Evolutionary conservation across 306 rosid species (phyloP).

Genomic region (Leucaena leucocephala): DNA sequence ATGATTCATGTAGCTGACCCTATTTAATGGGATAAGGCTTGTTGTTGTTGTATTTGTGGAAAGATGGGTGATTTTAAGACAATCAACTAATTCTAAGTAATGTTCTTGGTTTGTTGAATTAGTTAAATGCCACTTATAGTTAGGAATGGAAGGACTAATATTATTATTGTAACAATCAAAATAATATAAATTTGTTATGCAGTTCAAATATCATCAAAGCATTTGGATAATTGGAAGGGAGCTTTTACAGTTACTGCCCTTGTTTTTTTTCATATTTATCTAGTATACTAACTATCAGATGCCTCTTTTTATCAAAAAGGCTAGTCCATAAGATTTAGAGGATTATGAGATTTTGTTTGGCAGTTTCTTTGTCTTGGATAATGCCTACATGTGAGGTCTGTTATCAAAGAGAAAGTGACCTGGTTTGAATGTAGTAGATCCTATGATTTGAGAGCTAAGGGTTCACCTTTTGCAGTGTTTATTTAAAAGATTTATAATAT

Average conservation of each 20-base stretch:
- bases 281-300: background rate
- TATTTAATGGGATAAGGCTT: too few species aligned
- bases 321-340: background rate
- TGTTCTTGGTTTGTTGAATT: background rate
- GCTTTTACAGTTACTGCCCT: background rate
- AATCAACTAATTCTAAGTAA: too few species aligned
- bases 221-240: background rate
- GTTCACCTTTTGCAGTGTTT: background rate
- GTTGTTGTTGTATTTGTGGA: background rate
- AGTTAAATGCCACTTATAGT: background rate
- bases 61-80: background rate
- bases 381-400: constrained; percentile 9
- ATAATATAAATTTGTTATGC: background rate
- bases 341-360: background rate
- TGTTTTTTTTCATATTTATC: background rate
- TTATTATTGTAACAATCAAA: background rate
- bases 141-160: background rate
- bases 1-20: too few species aligned
- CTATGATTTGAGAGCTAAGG: background rate
- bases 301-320: background rate
- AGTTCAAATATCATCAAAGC: background rate
- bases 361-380: constrained; percentile 19
- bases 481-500: background rate
- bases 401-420: constrained; percentile 11
- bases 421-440: background rate